These are phyloP conservation scores for Cyberlindnera mississippiensis DNA, from an alignment of 805 yeast genomes.

Conservation along the genomic window DNA sequence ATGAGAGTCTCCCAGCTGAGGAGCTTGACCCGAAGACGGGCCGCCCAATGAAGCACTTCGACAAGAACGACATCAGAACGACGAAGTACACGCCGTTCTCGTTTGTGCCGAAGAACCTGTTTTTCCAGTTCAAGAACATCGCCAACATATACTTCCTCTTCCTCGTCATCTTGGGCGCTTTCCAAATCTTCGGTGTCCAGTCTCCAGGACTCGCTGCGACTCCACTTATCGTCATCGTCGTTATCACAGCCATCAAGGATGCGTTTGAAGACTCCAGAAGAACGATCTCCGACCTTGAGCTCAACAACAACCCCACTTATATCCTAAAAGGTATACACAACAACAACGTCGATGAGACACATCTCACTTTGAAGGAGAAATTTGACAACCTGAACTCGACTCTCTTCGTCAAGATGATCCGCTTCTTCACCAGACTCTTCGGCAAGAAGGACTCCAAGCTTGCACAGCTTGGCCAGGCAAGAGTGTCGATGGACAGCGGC, in stretches of 20 bases:
- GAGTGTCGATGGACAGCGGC: constrained; percentile 20
- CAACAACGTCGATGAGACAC: constrained; percentile 56
- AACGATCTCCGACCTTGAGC: constrained; percentile 65
- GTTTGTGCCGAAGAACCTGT: constrained; percentile 81
- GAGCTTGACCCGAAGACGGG: constrained; percentile 15
- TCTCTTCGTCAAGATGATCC: constrained; percentile 22
- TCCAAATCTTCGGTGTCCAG: constrained; percentile 76
- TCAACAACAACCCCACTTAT: constrained; percentile 71
- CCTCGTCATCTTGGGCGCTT: constrained; percentile 74
- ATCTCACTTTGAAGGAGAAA: constrained; percentile 40
- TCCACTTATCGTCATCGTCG: constrained; percentile 74
- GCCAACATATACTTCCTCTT: constrained; percentile 87
- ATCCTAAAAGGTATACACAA: constrained; percentile 52
- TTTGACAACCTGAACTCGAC: constrained; percentile 51
- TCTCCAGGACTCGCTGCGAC: constrained; percentile 71
- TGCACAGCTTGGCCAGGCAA: constrained; percentile 5
- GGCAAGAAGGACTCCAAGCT: constrained; percentile 14
- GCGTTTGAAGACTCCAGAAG: constrained; percentile 80
- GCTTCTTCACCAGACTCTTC: constrained; percentile 19
- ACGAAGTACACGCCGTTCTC: constrained; percentile 91
- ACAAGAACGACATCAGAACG: constrained; percentile 77
- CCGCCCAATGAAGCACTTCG: constrained; percentile 10
- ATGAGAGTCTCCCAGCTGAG: constrained; percentile 12
- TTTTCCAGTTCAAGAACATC: constrained; percentile 76
- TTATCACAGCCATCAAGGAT: constrained; percentile 72